Percentiles rank a stretch among this genome's conserved stretches.
Evolutionary conservation across 2,329 filamentous ascomycete species (phyloP).

Genomic region (Ophiocordyceps camponoti-saundersi): DNA sequence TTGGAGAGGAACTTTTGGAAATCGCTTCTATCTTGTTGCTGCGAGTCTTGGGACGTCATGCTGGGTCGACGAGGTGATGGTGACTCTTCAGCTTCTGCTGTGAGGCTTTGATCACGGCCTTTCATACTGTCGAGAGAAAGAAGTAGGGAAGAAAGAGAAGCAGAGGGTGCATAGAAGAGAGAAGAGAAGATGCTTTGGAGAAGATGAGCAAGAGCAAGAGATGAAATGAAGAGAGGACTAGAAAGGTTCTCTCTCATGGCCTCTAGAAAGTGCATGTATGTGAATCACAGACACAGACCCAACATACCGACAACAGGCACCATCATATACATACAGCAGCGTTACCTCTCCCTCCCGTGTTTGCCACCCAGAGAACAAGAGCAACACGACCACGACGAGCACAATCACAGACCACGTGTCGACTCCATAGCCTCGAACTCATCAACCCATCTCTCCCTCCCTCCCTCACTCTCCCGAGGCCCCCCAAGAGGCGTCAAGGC

Average conservation of each 20-base stretch:
- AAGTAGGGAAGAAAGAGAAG: background rate
- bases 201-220: no score
- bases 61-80: no score
- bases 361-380: background rate
- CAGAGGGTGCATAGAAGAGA: no score
- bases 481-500: background rate
- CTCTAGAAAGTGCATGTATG: background rate
- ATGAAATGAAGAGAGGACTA: no score
- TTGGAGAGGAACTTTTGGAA: background rate
- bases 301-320: background rate
- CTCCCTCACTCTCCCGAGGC: slow-evolving; percentile 2
- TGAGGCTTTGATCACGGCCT: background rate
- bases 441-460: slow-evolving; percentile 3
- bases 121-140: background rate
- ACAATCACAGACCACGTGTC: background rate
- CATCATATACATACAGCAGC: no score
- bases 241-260: no score
- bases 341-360: background rate
- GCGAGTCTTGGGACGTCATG: no score
- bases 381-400: background rate
- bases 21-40: background rate
- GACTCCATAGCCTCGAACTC: background rate
- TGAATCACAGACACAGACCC: background rate
- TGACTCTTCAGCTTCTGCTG: no score
- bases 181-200: no score